Conservation (phyloP, 2,329 filamentous ascomycete species). For the Aspergillus fischeri region DNA sequence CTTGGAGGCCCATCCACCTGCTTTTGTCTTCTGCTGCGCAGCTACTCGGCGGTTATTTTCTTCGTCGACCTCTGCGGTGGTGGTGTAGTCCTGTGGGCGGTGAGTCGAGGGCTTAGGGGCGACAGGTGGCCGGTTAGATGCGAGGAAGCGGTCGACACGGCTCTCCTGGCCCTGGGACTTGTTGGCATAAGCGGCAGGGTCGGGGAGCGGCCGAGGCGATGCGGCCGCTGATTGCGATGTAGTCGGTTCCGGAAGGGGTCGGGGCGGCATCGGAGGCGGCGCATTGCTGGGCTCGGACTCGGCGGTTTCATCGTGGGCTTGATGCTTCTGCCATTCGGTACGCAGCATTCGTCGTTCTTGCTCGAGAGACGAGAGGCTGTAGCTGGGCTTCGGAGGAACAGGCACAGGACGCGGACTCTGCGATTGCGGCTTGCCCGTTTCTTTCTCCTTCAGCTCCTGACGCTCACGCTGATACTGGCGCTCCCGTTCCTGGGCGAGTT, state of each 20-base stretch:
- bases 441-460: constrained; percentile 42
- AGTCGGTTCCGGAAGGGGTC: constrained; percentile 26
- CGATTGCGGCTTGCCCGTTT: constrained; percentile 19
- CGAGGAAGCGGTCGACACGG: constrained; percentile 54
- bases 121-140: constrained; percentile 50
- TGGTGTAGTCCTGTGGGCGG: constrained; percentile 44
- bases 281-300: constrained; percentile 1
- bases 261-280: constrained; percentile 24
- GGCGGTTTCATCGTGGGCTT: constrained; percentile 19
- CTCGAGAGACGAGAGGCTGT: constrained; percentile 55
- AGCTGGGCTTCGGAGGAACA: constrained; percentile 41
- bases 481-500: constrained; percentile 64
- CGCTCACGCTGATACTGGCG: constrained; percentile 60
- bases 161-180: constrained; percentile 29
- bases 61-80: constrained; percentile 52
- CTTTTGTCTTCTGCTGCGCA: constrained; percentile 55
- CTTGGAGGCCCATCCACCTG: constrained; percentile 59
- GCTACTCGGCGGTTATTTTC: constrained; percentile 53
- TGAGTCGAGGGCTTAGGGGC: constrained; percentile 35
- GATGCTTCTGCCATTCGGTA: constrained; percentile 50
- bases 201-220: constrained; percentile 44
- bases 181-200: constrained; percentile 39
- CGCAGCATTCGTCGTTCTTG: constrained; percentile 59
- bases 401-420: constrained; percentile 30
- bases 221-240: constrained; percentile 10